Percentiles rank a stretch among this genome's conserved stretches.
phyloP scores from a whole-genome alignment of 1,284 basidiomycete species.

The Ceratobasidium sp. region DNA sequence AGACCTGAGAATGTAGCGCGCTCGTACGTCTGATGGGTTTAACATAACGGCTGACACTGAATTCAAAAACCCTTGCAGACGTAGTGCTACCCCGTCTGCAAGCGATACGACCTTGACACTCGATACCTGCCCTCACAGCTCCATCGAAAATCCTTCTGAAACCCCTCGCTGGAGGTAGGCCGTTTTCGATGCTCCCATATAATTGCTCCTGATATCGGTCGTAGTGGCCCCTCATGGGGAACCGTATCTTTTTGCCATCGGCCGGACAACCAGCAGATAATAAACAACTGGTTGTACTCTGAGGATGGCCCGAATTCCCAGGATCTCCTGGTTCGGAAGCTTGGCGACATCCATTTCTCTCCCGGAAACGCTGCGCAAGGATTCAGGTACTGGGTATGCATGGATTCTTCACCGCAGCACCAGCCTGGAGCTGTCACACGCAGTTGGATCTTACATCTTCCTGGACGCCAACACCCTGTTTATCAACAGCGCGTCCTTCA shows the following conservation, averaged over 20 bases:
- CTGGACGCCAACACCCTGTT: background rate
- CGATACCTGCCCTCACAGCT: too few species aligned
- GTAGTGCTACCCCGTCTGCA: too few species aligned
- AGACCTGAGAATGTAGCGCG: too few species aligned
- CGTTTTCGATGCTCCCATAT: too few species aligned
- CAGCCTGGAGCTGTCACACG: background rate
- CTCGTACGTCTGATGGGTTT: too few species aligned
- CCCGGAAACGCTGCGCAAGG: background rate
- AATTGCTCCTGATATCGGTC: background rate
- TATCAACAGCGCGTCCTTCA: background rate
- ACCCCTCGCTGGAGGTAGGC: too few species aligned
- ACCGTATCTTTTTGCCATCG: background rate
- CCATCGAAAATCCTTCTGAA: too few species aligned
- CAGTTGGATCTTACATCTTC: background rate
- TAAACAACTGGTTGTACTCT: background rate
- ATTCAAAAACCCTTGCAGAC: too few species aligned
- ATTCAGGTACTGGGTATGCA: background rate
- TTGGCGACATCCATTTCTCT: background rate
- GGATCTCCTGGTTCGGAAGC: background rate
- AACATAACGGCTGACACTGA: too few species aligned
- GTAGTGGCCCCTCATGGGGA: background rate
- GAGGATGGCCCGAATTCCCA: background rate
- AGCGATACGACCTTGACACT: too few species aligned
- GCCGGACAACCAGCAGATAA: background rate
- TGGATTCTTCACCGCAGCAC: background rate